Evolutionary conservation across 805 yeast genomes (phyloP).

Genomic region (Starmerella apis): DNA sequence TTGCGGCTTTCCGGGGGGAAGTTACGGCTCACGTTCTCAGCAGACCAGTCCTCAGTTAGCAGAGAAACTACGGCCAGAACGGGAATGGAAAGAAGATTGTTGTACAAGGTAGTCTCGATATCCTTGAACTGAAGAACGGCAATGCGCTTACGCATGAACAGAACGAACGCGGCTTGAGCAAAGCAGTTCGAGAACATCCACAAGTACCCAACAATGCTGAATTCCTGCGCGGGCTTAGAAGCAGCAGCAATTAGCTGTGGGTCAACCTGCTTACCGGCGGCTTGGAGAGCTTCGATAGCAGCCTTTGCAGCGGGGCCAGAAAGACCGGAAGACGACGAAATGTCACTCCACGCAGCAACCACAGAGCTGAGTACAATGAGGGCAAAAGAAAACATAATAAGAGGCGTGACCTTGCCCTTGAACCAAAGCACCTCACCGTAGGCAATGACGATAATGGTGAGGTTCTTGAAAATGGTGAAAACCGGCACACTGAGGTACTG

Average conservation of each 20-base stretch:
- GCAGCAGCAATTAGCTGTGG: neutral
- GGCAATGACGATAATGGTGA: constrained; percentile 92
- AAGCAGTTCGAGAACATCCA: constrained; percentile 97
- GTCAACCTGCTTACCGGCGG: constrained; percentile 26
- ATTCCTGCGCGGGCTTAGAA: neutral
- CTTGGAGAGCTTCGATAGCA: constrained; percentile 24
- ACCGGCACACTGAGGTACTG: constrained; percentile 88
- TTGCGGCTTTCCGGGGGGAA: constrained; percentile 65
- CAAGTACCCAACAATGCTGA: constrained; percentile 54
- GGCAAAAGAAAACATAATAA: constrained; percentile 80
- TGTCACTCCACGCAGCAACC: constrained; percentile 87
- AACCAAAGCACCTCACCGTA: constrained; percentile 98
- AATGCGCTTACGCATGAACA: constrained; percentile 94
- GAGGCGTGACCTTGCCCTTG: constrained; percentile 79
- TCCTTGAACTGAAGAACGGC: constrained; percentile 86
- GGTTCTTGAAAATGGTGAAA: constrained; percentile 94
- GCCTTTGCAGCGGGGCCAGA: constrained; percentile 15
- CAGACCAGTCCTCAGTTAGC: constrained; percentile 84
- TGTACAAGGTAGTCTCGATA: constrained; percentile 96
- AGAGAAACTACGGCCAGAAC: constrained; percentile 68
- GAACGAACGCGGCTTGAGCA: constrained; percentile 85
- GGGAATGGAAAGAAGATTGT: constrained; percentile 88
- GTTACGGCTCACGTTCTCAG: constrained; percentile 61
- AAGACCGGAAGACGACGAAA: constrained; percentile 28
- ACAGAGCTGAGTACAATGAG: constrained; percentile 94